Base-by-base conservation (phyloP, 148 eudicot species). In the Polygonum aviculare region DNA sequence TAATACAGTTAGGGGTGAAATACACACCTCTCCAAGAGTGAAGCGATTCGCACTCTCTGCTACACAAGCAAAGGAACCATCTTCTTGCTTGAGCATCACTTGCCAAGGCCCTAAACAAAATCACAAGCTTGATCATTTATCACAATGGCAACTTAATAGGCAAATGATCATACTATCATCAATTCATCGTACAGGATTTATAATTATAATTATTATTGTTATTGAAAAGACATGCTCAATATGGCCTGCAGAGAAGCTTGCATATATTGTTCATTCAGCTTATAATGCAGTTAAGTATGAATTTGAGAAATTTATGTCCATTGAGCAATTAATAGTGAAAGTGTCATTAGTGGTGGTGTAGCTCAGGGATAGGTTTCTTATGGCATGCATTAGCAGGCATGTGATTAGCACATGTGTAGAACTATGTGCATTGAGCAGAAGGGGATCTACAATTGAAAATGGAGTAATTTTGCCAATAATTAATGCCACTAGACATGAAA, bases 31-130 rank as follows among this genome's bases (percentile, higher is more conserved):
- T 19, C 92, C 88, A 76, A 92, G 88, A 8, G 97, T 90, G 81
- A 95, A 95, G 59, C 99, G 97, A 79, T 86, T 87, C 79, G 80
- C 84, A 81, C 99, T 92, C 85, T 93, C 97, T 6, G 98, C 99
- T 54, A 95, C 93, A 14, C 99, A 95, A 79, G 93, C 97, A 78
- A 76, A 95, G 21, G 99, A 93, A 79, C 89, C 92, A 80, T 95
- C 97, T 62, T 85, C 78, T 81, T 95, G 99, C 85, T 85, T 95
- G 83, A 95, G 86, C 99, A 95, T 95, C 86, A 95, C 99, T 80
- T 95, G 99, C 99, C 97, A 95, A 71, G 99, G 99, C 82, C 97
- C 99, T 95, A 88, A 76, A 77, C 2, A 31, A 67, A 67, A 36
- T 67, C 72, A 67, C 72, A 35, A 67, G 44, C 38, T 67, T 67